Evolutionary conservation across 352 stramenopile species (phyloP), one percentile per base, ranked within the genome.

Genomic region (Phytophthora syringae): DNA sequence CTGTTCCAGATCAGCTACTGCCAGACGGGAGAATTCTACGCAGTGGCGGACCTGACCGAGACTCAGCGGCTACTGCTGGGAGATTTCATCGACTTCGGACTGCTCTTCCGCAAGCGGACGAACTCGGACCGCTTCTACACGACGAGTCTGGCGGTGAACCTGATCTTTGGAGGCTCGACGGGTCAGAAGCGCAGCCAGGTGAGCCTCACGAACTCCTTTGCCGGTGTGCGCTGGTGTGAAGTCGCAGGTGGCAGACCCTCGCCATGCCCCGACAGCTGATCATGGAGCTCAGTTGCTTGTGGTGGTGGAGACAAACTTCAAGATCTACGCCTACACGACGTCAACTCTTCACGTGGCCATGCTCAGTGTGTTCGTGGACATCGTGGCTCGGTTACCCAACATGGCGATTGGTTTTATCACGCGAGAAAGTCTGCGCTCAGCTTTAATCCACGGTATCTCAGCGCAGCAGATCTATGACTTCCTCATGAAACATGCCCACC

Each of bases 291-390:
- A 83, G 28, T 53, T 87, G 42, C 68, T 78, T 13, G 80, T 97
- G 39, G 88, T 97, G 24, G 90, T 97, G 25, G 90, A 97, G 72
- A 97, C 92, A 27, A 98, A 98, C 61, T 98, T 97, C 67, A 95
- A 98, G 72, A 70, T 97, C 7, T 95, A 97, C 65, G 88, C 88
- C 9, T 98, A 98, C 78, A 97, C 92, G 18, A 70, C 77, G 28
- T 97, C 89, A 22, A 92, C 89, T 18, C 77, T 98, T 51, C 92
- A 98, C 67, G 82, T 97, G 32, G 91, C 89, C n/a, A 98, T 98
- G 90, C 79, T 98, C 43, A 93, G 78, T 56, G 88, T 98, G 43
- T 98, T 98, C 64, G 82, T 96, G 9, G 90, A 97, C 56, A 92
- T 97, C 37, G 88, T 95, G 24, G 88, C 84, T n/a, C 82, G 89